Evolutionary conservation across 345 rosid genomes (phyloP), one percentile per base, ranked within the genome.

Genomic region (Xanthoceras sorbifolium): DNA sequence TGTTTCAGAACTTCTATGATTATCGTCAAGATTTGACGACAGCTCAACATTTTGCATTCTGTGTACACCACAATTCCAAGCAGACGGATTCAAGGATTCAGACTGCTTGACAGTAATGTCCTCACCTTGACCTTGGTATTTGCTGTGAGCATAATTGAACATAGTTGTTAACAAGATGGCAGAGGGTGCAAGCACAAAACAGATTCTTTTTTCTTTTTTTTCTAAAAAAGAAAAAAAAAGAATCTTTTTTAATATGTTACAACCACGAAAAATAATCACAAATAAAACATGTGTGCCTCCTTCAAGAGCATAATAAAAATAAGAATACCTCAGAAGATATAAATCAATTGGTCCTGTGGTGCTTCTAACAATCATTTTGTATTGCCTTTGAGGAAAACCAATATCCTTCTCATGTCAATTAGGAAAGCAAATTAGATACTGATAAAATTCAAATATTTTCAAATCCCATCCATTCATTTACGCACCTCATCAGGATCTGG

Each of bases 401-500:
- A 81, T 82, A 77, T 85, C 91, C 93, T 92, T 87, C 69, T 64
- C 17, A 65, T 66, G 64, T 72, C 67, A 66, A 71, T 44, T 8
- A 77, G 22, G 65, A 64, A 42, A 60, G 28, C 31, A 62, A 57
- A 26, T 73, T 44, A 73, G 72, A 66, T n/a, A 57, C 18, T 32
- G 29, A 54, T 9, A 55, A 18, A 64, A 46, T 55, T 31, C 15
- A 44, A n/a, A 44, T 66, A 74, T 72, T 60, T 38, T 57, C 18
- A 59, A 42, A 63, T 14, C 67, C 52, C 69, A 69, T 15, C 38
- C 20, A 68, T 38, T 17, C 46, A 32, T 70, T 44, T 50, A 50
- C 82, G 64, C 69, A 89, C 95, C 88, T 87, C 90, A 74, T 89
- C 89, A 70, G 95, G 93, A 85, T 90, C 92, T 68, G 90, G 93